phyloP scores from a whole-genome alignment of 192 early-diverging fungal species.

The Coemansia sp. region DNA sequence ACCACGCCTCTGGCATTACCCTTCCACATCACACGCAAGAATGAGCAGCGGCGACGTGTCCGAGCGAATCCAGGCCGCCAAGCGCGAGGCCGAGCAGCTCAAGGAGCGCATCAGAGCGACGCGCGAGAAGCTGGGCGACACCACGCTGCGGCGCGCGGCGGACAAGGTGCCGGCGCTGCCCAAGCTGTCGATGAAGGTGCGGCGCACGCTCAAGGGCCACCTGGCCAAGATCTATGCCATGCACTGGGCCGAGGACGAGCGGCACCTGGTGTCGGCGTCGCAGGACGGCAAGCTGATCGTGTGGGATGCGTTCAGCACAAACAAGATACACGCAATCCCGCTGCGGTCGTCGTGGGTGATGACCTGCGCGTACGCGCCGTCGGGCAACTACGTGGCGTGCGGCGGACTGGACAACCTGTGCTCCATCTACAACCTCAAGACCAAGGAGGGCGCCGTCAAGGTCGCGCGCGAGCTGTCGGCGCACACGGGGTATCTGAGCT shows the following conservation, averaged over 20 bases:
- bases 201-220: conserved; percentile 96
- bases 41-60: conserved; percentile 63
- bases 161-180: conserved; percentile 84
- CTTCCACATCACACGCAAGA: background rate
- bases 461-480: conserved; percentile 93
- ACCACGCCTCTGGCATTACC: background rate
- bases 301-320: conserved; percentile 98
- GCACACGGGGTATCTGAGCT: conserved; percentile 96
- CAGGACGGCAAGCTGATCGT: conserved; percentile 99
- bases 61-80: conserved; percentile 83
- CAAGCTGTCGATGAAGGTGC: conserved; percentile 90
- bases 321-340: conserved; percentile 99
- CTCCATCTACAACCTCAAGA: conserved; percentile 97
- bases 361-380: conserved; percentile 99
- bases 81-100: conserved; percentile 91
- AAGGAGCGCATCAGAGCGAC: conserved; percentile 97
- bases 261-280: conserved; percentile 96
- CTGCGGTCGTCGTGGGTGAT: conserved; percentile 99
- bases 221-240: conserved; percentile 99
- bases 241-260: conserved; percentile 98
- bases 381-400: conserved; percentile 97
- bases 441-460: conserved; percentile 89
- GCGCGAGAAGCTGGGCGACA: conserved; percentile 92
- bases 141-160: conserved; percentile 82
- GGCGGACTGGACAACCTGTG: conserved; percentile 99